Conservation (phyloP, 495 filamentous ascomycete species). For the Aspergillus conjunctus region DNA sequence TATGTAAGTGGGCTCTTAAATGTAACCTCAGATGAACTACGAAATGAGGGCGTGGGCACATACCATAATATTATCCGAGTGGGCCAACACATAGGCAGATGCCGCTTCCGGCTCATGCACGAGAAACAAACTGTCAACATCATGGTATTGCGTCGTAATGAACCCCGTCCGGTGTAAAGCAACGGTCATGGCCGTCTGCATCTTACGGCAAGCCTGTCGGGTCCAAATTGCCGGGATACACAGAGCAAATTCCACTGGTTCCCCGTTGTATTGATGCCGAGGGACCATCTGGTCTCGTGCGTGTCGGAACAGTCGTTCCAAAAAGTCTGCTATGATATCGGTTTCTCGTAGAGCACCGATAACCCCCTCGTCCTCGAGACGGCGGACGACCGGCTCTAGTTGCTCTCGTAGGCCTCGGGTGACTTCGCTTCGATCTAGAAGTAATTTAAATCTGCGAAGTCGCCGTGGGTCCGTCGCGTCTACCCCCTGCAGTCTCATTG, state of each 20-base stretch:
- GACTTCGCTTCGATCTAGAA: slow-evolving; percentile 5
- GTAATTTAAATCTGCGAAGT: slow-evolving; percentile 2
- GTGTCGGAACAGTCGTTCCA: slow-evolving; percentile 1
- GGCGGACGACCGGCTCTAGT: background rate
- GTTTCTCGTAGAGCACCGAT: slow-evolving; percentile 2
- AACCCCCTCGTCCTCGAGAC: background rate
- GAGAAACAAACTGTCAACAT: slow-evolving; percentile 8
- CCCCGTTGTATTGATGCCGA: background rate
- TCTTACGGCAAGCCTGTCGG: background rate
- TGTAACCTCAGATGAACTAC: background rate
- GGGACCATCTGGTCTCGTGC: background rate
- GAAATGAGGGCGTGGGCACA: background rate
- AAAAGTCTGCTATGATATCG: slow-evolving; percentile 12
- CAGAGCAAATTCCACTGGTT: slow-evolving; percentile 5
- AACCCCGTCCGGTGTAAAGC: slow-evolving; percentile 5
- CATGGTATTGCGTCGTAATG: background rate
- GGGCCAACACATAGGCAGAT: slow-evolving; percentile 2
- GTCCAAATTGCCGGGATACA: slow-evolving; percentile 7
- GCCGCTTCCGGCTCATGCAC: slow-evolving; percentile 11
- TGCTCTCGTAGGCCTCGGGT: background rate
- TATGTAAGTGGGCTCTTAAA: background rate
- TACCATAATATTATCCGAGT: slow-evolving; percentile 5
- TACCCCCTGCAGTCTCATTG: background rate
- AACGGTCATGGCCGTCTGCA: slow-evolving; percentile 5
- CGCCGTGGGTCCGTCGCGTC: background rate